phyloP scores from a whole-genome alignment of 805 yeast genomes.

The Isabelozyma gotoi region DNA sequence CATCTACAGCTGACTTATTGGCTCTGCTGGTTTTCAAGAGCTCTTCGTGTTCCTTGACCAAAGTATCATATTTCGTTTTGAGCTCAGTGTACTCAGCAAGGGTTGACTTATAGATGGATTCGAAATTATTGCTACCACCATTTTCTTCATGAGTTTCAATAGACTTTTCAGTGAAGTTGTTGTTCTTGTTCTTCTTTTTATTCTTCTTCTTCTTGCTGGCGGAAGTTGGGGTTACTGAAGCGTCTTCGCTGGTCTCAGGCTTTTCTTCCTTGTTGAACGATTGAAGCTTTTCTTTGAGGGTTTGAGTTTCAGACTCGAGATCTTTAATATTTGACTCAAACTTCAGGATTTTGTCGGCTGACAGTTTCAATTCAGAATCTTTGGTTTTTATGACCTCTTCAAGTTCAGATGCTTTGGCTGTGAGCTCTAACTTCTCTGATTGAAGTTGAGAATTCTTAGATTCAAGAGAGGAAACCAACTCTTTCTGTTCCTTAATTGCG shows the following conservation, averaged over 20 bases:
- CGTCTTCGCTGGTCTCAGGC: not conserved
- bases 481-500: not conserved
- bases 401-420: not conserved
- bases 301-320: not conserved
- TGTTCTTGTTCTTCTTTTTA: conserved; percentile 12
- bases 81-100: conserved; percentile 8
- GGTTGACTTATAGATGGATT: conserved; percentile 1
- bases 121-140: conserved; percentile 4
- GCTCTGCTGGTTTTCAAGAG: conserved; percentile 13
- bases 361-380: conserved; percentile 4
- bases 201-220: conserved; percentile 14
- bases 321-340: not conserved
- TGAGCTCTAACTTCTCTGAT: not conserved
- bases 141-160: conserved; percentile 3
- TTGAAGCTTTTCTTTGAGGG: conserved; percentile 1
- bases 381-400: conserved; percentile 9
- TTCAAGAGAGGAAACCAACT: not conserved
- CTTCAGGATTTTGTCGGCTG: conserved; percentile 2
- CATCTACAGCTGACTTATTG: conserved; percentile 28
- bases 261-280: conserved; percentile 11
- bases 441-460: not conserved
- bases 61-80: conserved; percentile 13
- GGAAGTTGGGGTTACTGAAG: not conserved
- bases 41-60: conserved; percentile 11
- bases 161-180: conserved; percentile 1